Evolutionary conservation across 1,139 yeast species (phyloP), one percentile per base, ranked within the genome.

Genomic region (Tardiomyces depauwii): DNA sequence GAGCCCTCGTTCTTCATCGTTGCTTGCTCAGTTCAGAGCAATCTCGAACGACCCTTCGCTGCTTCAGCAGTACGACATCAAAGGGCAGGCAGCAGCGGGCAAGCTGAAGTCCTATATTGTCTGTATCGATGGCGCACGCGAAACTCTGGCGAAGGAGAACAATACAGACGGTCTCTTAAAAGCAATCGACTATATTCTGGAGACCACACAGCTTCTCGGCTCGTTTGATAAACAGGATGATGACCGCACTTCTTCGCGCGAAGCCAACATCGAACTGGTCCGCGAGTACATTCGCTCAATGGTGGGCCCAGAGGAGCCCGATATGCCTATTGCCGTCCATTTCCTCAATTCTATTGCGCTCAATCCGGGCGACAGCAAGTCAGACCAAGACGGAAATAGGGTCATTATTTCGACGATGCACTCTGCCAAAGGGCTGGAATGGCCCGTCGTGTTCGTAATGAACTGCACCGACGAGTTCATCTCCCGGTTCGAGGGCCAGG

Each of bases 391-490:
- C 11, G 40, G 25, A 4, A 49, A 48, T 12, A 54, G 56, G 16
- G 71, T 76, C 1, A 64, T 73, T 0, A 61, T 77, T 1, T 80
- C 89, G 0, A 91, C 97, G 0, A 82, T 91, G 13, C 98, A 91
- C 62, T 87, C 89, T 0, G 79, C 97, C 1, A 91, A 91, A 59
- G 97, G 97, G 1, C 68, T 88, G 4, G 97, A 91, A 62, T 91
- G 97, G 97, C 91, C 95, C 0, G 76, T 84, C 5, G 96, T 91
- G 0, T 85, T 87, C 58, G 74, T 87, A 9, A 2, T 12, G 2
- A 9, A 11, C 23, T 3, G 9, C 10, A 10, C 7, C 2, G 18
- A 32, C n/a, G 23, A n/a, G 38, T 6, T 13, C 18, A 11, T 16
- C 4, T 14, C 23, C 12, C 13, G 36, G 3, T 9, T 9, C 1